Conservation (phyloP, 2,329 filamentous ascomycete species). For the Neurospora sp. region DNA sequence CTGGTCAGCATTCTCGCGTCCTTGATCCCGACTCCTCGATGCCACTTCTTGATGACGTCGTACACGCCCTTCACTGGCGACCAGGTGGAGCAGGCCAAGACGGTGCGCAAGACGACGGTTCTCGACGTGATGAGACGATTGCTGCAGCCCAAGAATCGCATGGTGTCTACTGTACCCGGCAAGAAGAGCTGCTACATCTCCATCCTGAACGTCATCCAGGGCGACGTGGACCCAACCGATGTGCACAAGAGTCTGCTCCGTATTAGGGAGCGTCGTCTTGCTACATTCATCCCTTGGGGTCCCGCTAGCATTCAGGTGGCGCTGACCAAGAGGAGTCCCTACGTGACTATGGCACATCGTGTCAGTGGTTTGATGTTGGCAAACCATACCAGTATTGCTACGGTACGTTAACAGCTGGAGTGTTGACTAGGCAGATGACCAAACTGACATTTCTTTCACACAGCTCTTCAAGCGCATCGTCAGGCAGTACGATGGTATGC, state of each 20-base stretch:
- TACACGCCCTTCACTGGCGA: slow-evolving; percentile 97
- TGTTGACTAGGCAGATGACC: background rate
- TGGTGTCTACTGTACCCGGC: slow-evolving; percentile 91
- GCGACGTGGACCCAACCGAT: slow-evolving; percentile 94
- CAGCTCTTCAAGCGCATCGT: slow-evolving; percentile 89
- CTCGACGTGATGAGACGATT: slow-evolving; percentile 94
- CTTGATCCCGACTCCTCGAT: slow-evolving; percentile 89
- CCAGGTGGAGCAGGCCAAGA: slow-evolving; percentile 93
- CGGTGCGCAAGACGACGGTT: slow-evolving; percentile 94
- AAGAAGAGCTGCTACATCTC: slow-evolving; percentile 99
- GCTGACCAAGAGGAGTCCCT: slow-evolving; percentile 90
- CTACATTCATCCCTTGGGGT: slow-evolving; percentile 97
- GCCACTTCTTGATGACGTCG: slow-evolving; percentile 96
- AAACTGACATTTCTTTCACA: background rate
- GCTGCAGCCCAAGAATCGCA: slow-evolving; percentile 95
- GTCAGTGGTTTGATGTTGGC: slow-evolving; percentile 96
- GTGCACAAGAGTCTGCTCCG: slow-evolving; percentile 96
- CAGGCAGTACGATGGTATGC: slow-evolving; percentile 82
- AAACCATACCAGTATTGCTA: slow-evolving; percentile 95
- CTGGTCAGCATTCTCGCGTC: slow-evolving; percentile 94
- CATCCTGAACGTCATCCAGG: slow-evolving; percentile 97
- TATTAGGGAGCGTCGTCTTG: slow-evolving; percentile 86
- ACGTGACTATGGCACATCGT: slow-evolving; percentile 85
- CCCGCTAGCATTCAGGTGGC: slow-evolving; percentile 97
- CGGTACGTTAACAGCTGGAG: slow-evolving; percentile 38